A percentile compares a stretch with the other conserved stretches of the same genome.
Evolutionary conservation across 176 grass and related monocot species (phyloP).

Genomic region (Oryza coarctata): DNA sequence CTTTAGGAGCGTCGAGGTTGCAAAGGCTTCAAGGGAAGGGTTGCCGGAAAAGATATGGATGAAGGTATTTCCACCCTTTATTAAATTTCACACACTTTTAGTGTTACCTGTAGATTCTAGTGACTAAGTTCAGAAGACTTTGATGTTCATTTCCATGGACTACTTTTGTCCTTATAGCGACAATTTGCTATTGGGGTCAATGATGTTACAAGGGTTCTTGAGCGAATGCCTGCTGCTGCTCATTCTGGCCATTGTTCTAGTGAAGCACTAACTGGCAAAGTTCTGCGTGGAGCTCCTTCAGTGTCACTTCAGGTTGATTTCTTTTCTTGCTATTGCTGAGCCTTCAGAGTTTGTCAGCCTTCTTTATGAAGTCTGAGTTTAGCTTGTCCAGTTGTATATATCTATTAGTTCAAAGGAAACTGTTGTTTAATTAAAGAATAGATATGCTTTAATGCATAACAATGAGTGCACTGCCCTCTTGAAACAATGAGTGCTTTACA

Average conservation of each 20-base stretch:
- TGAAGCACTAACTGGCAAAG: constrained; percentile 19
- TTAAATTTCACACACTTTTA: background rate
- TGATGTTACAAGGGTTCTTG: constrained; percentile 91
- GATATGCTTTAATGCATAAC: background rate
- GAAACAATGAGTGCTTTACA: background rate
- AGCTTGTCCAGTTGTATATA: background rate
- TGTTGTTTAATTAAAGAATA: background rate
- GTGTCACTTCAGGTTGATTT: constrained; percentile 67
- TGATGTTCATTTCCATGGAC: background rate
- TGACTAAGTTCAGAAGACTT: constrained; percentile 8
- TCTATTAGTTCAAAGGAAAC: background rate
- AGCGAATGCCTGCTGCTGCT: constrained; percentile 54
- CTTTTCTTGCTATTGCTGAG: background rate
- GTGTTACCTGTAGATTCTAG: background rate
- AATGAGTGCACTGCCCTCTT: background rate
- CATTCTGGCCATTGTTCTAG: constrained; percentile 18
- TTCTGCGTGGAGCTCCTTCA: constrained; percentile 45
- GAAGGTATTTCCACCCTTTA: constrained; percentile 51
- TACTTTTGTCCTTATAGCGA: constrained; percentile 41
- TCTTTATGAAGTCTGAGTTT: constrained; percentile 4
- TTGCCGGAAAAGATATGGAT: constrained; percentile 90
- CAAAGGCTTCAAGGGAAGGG: constrained; percentile 62
- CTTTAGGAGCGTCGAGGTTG: constrained; percentile 66
- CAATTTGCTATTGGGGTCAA: constrained; percentile 91
- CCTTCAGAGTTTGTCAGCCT: background rate